These are phyloP conservation scores for Chrysosporium queenslandicum DNA, from an alignment of 2,329 filamentous ascomycete species.

Conservation along the genomic window DNA sequence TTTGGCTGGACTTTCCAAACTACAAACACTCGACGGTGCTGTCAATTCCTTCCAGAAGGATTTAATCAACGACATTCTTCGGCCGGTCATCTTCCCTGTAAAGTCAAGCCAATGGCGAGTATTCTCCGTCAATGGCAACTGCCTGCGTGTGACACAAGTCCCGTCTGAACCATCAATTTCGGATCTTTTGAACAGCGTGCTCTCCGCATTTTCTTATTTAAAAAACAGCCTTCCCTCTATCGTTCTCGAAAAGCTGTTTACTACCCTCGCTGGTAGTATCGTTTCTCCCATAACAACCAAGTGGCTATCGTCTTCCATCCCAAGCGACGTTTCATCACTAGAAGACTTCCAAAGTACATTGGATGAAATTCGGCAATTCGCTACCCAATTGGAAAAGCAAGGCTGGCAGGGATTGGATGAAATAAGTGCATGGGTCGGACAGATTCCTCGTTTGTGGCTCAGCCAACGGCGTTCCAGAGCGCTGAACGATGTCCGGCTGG, in stretches of 20 bases:
- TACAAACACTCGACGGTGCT: slow-evolving; percentile 26
- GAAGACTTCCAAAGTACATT: slow-evolving; percentile 60
- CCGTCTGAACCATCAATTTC: slow-evolving; percentile 23
- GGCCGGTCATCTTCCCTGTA: slow-evolving; percentile 26
- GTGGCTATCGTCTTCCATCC: slow-evolving; percentile 70
- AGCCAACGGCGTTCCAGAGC: slow-evolving; percentile 70
- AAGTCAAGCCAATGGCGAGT: slow-evolving; percentile 21
- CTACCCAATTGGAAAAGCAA: slow-evolving; percentile 49
- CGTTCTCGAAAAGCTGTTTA: slow-evolving; percentile 49
- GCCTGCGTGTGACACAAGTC: slow-evolving; percentile 23
- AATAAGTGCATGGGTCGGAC: slow-evolving; percentile 68
- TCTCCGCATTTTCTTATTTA: slow-evolving; percentile 42
- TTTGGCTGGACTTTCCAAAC: slow-evolving; percentile 25
- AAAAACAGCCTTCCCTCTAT: slow-evolving; percentile 41
- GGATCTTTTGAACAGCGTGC: slow-evolving; percentile 37
- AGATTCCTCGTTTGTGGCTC: slow-evolving; percentile 75
- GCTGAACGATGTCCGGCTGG: slow-evolving; percentile 61
- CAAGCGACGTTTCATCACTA: slow-evolving; percentile 62
- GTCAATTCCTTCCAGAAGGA: slow-evolving; percentile 28
- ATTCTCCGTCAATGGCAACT: slow-evolving; percentile 23
- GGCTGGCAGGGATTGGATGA: slow-evolving; percentile 54
- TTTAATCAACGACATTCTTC: slow-evolving; percentile 25
- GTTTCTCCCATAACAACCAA: slow-evolving; percentile 57
- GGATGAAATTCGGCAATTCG: slow-evolving; percentile 55
- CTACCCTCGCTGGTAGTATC: slow-evolving; percentile 59